Evolutionary conservation across 495 filamentous ascomycete species (phyloP).

Genomic region (Podospora fimiseda): DNA sequence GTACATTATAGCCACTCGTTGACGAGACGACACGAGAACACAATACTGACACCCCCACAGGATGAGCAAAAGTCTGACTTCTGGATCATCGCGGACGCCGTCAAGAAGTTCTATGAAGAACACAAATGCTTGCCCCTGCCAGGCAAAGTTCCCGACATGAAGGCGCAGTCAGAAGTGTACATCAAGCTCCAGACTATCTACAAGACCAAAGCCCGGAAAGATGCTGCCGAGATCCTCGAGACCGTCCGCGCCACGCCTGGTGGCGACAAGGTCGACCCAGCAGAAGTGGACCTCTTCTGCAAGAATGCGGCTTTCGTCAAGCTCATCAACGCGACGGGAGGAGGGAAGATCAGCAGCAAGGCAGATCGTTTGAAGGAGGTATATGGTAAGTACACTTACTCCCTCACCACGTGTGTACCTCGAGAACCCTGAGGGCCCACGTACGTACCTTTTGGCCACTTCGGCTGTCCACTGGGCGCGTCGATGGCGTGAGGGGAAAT

Average conservation of each 20-base stretch:
- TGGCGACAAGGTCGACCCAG: slow-evolving; percentile 53
- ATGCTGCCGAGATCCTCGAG: slow-evolving; percentile 67
- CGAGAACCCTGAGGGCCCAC: no score
- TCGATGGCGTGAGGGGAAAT: not conserved
- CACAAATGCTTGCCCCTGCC: slow-evolving; percentile 74
- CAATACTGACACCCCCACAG: slow-evolving; percentile 25
- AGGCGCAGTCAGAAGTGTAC: slow-evolving; percentile 88
- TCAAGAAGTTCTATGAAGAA: slow-evolving; percentile 64
- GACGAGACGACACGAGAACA: no score
- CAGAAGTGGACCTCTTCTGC: slow-evolving; percentile 89
- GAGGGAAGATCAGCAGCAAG: slow-evolving; percentile 13
- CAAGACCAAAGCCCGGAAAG: slow-evolving; percentile 77
- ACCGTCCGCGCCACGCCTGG: slow-evolving; percentile 55
- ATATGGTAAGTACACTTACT: slow-evolving; percentile 24
- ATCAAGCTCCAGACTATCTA: slow-evolving; percentile 89
- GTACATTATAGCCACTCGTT: no score
- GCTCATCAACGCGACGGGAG: slow-evolving; percentile 53
- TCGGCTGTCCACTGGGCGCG: not conserved
- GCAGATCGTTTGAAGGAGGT: slow-evolving; percentile 25
- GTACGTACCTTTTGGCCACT: slow-evolving; percentile 3
- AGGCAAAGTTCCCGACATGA: slow-evolving; percentile 94
- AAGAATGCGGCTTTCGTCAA: slow-evolving; percentile 93
- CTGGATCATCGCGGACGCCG: slow-evolving; percentile 84
- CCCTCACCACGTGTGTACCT: no score
- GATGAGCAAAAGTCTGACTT: slow-evolving; percentile 52